Conservation (phyloP, 352 stramenopile genomes). For the Peronospora tabacina region DNA sequence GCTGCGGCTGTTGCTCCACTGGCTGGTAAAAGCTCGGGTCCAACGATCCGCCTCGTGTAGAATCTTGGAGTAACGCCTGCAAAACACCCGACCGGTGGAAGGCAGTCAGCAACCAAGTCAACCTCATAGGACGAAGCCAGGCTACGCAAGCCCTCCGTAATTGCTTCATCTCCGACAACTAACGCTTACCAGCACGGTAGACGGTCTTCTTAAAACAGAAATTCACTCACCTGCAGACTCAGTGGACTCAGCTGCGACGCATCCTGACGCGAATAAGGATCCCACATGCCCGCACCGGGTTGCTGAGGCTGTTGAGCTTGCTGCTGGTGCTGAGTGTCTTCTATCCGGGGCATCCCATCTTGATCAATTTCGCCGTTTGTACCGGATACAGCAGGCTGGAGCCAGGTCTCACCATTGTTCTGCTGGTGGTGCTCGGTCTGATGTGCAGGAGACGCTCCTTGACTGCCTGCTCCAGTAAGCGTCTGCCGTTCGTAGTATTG, state of each 20-base stretch:
- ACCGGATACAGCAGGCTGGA: conserved; percentile 12
- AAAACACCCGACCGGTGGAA: conserved; percentile 20
- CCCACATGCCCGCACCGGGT: conserved; percentile 27
- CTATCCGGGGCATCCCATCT: conserved; percentile 28
- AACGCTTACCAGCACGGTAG: conserved; percentile 9
- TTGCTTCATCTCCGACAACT: conserved; percentile 10
- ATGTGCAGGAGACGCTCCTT: conserved; percentile 29
- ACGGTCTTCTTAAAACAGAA: conserved; percentile 32
- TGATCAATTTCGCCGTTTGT: conserved; percentile 21
- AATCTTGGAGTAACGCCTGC: conserved; percentile 36
- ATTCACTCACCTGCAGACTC: conserved; percentile 48
- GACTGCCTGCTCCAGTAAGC: conserved; percentile 12
- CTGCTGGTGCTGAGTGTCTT: conserved; percentile 21
- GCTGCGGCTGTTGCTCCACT: conserved; percentile 20
- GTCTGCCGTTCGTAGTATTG: conserved; percentile 35
- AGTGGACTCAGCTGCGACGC: conserved; percentile 35
- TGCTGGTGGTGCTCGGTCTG: conserved; percentile 26
- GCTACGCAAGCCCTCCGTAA: conserved; percentile 2
- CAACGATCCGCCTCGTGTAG: conserved; percentile 17
- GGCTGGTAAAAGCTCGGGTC: conserved; percentile 31
- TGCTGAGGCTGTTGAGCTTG: conserved; percentile 28
- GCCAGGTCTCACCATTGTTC: conserved; percentile 20
- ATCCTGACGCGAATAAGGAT: conserved; percentile 35
- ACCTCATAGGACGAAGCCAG: conserved; percentile 11
- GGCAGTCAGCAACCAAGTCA: conserved; percentile 26